phyloP scores from a whole-genome alignment of 1,284 basidiomycete species.

The Pterulicium gracile region DNA sequence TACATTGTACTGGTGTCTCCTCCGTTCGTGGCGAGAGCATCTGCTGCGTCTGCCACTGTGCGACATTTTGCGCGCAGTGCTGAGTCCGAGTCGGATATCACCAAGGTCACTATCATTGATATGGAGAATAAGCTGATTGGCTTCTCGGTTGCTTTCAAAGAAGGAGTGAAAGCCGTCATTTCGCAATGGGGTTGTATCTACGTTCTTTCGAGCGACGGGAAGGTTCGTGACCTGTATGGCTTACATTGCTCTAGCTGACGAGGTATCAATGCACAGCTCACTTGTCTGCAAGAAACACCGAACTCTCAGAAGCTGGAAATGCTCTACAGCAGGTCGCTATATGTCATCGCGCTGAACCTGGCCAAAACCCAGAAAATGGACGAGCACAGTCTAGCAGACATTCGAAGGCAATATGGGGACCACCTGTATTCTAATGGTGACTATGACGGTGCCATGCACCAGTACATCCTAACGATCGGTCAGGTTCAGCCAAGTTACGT shows the following conservation, averaged over 20 bases:
- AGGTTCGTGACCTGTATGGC: constrained; percentile 42
- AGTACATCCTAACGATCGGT: constrained; percentile 88
- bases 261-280: constrained; percentile 35
- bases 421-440: constrained; percentile 87
- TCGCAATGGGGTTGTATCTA: constrained; percentile 74
- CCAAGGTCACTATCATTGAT: constrained; percentile 86
- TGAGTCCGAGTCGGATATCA: constrained; percentile 50
- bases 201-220: constrained; percentile 66
- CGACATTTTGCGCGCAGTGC: constrained; percentile 39
- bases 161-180: constrained; percentile 73
- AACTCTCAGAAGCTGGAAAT: constrained; percentile 74
- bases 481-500: constrained; percentile 90
- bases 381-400: constrained; percentile 68
- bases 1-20: constrained; percentile 88
- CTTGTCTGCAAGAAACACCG: constrained; percentile 68
- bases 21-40: constrained; percentile 59
- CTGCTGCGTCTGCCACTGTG: constrained; percentile 63
- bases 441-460: constrained; percentile 87
- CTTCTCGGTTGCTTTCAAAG: constrained; percentile 68
- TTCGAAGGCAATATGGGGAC: constrained; percentile 86
- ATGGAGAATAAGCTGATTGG: constrained; percentile 89
- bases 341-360: constrained; percentile 64
- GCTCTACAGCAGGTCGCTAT: constrained; percentile 70
- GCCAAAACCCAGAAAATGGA: constrained; percentile 72
- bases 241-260: constrained; percentile 1